Evolutionary conservation across 2,329 filamentous ascomycete genomes (phyloP), one percentile per base, ranked within the genome.

Genomic region (Erysiphe pulchra): DNA sequence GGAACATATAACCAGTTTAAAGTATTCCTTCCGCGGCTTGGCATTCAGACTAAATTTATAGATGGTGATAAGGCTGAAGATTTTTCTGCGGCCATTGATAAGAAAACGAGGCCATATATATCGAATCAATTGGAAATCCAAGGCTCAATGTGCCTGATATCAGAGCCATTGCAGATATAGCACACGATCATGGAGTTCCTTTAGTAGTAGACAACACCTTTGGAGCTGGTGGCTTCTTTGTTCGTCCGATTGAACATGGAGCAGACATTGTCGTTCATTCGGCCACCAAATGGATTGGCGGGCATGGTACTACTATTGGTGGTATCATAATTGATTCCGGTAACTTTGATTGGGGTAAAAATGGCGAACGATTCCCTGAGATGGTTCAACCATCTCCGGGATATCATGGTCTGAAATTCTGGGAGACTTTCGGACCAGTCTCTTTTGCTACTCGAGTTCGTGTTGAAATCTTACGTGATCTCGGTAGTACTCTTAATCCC

Each of bases 1-100:
- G 86, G 86, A 60, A 94, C 87, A 14, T 94, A 93, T 68, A 94
- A 95, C 65, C 87, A 94, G 66, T 75, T 94, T 65, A 94, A 94
- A 65, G 85, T 94, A 41, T 71, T 84, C 53, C 68, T 94, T 47
- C 80, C 84, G 7, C 75, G 86, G n/a, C 64, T 93, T 41, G 87
- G 87, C 50, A 85, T 95, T 58, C 67, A 68, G 38, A 90, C 84
- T 57, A 92, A 86, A 65, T 94, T 94, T 55, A 71, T 93, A 56
- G 68, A 76, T 46, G 82, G 83, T 40, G 85, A 93, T 62, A 75
- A 75, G 48, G 66, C 81, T 13, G 77, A 78, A 53, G 83, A 85
- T 55, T 80, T 94, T 56, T 77, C 73, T 34, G 74, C 75, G 42
- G 75, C 77, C 46, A 94, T 94, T 58, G 86, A 94, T 59, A 83